Percentiles rank a stretch among this genome's conserved stretches.
These are phyloP conservation scores for Grigorovia yakushimaensis DNA, from an alignment of 805 yeast genomes.

Conservation along the genomic window DNA sequence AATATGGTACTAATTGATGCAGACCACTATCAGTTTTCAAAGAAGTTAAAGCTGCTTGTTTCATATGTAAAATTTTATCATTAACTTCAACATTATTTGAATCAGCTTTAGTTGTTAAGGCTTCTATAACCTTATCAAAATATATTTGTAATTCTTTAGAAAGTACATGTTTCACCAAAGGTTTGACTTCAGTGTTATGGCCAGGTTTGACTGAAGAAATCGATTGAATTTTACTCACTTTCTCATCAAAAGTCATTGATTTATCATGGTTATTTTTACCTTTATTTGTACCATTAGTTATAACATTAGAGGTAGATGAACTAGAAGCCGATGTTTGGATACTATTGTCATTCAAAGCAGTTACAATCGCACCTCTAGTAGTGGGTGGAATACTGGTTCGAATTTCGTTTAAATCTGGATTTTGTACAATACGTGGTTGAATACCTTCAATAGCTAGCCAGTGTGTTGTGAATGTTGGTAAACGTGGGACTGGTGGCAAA, in stretches of 20 bases:
- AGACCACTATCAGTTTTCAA: conserved; percentile 88
- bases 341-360: conserved; percentile 45
- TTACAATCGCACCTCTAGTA: conserved; percentile 72
- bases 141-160: conserved; percentile 91
- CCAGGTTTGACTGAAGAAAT: conserved; percentile 32
- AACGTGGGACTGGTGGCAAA: conserved; percentile 88
- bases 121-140: conserved; percentile 81
- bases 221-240: conserved; percentile 6
- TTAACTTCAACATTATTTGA: conserved; percentile 4
- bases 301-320: conserved; percentile 4
- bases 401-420: conserved; percentile 73
- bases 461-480: conserved; percentile 86
- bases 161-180: conserved; percentile 87
- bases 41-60: conserved; percentile 74
- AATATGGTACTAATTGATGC: conserved; percentile 93
- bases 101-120: conserved; percentile 50
- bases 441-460: conserved; percentile 99
- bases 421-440: conserved; percentile 95
- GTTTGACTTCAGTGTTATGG: conserved; percentile 57
- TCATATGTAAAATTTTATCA: conserved; percentile 36
- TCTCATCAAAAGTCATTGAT: background rate
- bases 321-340: conserved; percentile 22
- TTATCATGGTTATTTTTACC: background rate
- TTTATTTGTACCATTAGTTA: conserved; percentile 15
- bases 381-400: conserved; percentile 60